Percentiles rank a stretch among this genome's conserved stretches.
These are phyloP conservation scores for Saturnispora sanitii DNA, from an alignment of 805 yeast species.

Conservation along the genomic window DNA sequence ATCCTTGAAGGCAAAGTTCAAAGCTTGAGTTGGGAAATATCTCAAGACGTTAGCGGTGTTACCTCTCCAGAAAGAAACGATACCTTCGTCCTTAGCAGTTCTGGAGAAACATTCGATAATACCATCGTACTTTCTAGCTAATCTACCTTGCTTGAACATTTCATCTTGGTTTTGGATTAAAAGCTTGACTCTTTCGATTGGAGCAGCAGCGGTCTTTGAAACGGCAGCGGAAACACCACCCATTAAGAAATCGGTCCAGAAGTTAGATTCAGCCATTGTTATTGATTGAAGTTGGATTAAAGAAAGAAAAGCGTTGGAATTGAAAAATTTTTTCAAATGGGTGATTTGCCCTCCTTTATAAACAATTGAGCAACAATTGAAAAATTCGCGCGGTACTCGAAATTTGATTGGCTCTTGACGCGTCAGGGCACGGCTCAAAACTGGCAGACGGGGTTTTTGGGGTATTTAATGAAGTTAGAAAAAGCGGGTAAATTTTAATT, in stretches of 20 bases:
- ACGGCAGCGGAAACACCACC: slow-evolving; percentile 99
- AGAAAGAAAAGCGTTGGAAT: slow-evolving; percentile 6
- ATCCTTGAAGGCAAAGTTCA: slow-evolving; percentile 97
- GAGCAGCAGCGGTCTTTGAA: slow-evolving; percentile 96
- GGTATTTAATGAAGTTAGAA: too few relatives aligned
- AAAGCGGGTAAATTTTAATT: too few relatives aligned
- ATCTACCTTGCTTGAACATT: slow-evolving; percentile 96
- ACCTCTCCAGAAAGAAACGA: slow-evolving; percentile 96
- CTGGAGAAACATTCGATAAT: slow-evolving; percentile 88
- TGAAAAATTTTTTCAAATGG: slow-evolving; percentile 1
- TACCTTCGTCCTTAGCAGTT: slow-evolving; percentile 91
- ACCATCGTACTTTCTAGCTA: slow-evolving; percentile 79
- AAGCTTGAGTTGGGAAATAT: slow-evolving; percentile 99
- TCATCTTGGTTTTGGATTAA: slow-evolving; percentile 97
- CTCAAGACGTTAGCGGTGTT: slow-evolving; percentile 98
- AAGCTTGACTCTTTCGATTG: slow-evolving; percentile 93
- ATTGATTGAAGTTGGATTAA: slow-evolving; percentile 11
- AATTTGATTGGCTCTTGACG: neutral
- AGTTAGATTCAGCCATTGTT: slow-evolving; percentile 30
- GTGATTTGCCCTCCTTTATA: neutral
- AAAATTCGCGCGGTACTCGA: slow-evolving; percentile 2
- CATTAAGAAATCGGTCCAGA: slow-evolving; percentile 71
- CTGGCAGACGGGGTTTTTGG: slow-evolving; percentile 4
- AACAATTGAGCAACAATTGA: too few relatives aligned
- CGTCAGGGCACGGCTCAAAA: neutral